Base-by-base conservation (phyloP, 176 grass and related monocot species). In the Elaeis guineensis region DNA sequence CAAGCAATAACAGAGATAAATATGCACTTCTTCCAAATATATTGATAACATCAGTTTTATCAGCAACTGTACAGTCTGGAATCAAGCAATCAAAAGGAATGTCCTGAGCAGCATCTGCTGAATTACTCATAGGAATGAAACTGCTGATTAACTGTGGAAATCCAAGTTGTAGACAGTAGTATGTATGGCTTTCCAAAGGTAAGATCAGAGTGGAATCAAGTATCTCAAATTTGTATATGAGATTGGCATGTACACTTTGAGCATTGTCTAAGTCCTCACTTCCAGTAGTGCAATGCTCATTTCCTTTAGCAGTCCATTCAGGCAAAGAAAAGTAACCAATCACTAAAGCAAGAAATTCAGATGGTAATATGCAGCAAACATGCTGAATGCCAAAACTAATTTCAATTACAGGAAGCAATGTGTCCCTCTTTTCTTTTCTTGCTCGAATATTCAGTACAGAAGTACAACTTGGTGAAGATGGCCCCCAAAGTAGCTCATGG, bases 281-380 rank as follows among this genome's bases (percentile, higher is more conserved):
- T 80, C 44, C 49, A 54, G 20, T 7, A 16, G 21, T 49, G 49
- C 79, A 14, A 74, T 82, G 50, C 20, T 78, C 68, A 79, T 89
- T 78, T 77, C 57, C 58, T 62, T 74, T 14, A 32, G 75, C 64
- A 67, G 65, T 61, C 92, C 92, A 96, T 70, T 96, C 75, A 75
- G 89, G 83, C 81, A 96, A 85, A 54, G 85, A 73, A 82, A 96
- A 90, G 59, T 82, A 96, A 59, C 92, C 92, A 65, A 96, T 50
- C 69, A 90, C 62, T 78, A 96, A 77, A 62, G 86, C 75, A 23
- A 96, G 69, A 61, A 84, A 80, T 57, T 96, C 85, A 57, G 80
- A 80, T 59, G 80, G 72, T 48, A 96, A 73, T 84, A 90, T 71
- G 60, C 75, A 90, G 56, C 92, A 90, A 71, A 84, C 87, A 74